Evolutionary conservation across 306 rosid genomes (phyloP).

Genomic region (Begonia loranthoides): DNA sequence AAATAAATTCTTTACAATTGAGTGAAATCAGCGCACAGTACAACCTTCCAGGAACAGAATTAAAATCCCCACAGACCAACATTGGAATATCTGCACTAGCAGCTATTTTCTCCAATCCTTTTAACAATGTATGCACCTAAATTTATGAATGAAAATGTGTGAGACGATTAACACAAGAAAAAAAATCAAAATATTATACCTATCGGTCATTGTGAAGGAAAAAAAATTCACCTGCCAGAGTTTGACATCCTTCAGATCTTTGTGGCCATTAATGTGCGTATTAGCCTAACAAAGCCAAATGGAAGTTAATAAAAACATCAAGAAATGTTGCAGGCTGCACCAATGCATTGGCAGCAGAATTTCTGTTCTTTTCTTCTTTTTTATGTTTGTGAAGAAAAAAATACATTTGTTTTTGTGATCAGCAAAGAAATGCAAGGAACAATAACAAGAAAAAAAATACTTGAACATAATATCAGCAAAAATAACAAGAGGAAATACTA

Average conservation of each 20-base stretch:
- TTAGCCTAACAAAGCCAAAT: conserved; percentile 50
- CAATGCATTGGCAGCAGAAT: neutral
- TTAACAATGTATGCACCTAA: conserved; percentile 90
- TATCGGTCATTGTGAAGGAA: conserved; percentile 6
- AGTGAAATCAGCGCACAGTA: conserved; percentile 2
- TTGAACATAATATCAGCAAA: no score
- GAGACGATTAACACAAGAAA: conserved; percentile 4
- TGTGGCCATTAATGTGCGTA: conserved; percentile 75
- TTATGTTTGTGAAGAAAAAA: neutral
- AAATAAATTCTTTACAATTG: no score
- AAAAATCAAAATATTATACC: neutral
- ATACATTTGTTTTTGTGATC: neutral
- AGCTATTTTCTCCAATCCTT: conserved; percentile 94
- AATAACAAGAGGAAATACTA: no score
- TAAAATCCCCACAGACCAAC: conserved; percentile 97
- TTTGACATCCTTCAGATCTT: conserved; percentile 82
- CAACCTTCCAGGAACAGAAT: conserved; percentile 91
- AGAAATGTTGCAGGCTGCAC: neutral
- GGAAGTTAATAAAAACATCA: neutral
- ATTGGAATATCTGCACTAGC: conserved; percentile 96
- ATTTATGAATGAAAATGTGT: conserved; percentile 5
- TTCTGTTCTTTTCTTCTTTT: no score
- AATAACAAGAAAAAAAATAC: neutral
- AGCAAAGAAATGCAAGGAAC: neutral
- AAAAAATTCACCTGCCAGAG: conserved; percentile 79